Evolutionary conservation across 305 asterid genomes (phyloP), one percentile per base, ranked within the genome.

Genomic region (Petunia hybrid): DNA sequence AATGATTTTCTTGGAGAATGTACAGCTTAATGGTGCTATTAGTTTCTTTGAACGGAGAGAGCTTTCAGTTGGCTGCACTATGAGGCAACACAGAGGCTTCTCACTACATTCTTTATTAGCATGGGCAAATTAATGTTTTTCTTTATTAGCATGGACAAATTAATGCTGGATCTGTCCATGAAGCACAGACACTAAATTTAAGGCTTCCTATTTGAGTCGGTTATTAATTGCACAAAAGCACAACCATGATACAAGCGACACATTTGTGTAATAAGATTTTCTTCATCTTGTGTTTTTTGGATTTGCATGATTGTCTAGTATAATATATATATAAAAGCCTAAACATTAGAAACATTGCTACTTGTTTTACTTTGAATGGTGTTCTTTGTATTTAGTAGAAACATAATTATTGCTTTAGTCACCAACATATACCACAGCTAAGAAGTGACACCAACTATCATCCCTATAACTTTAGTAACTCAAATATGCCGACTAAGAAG

Each of bases 31-130:
- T 8, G 5, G 16, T 0, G 40, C 42, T 70, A 45, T 22, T 70
- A 45, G 22, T 45, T 70, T 38, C 60, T 70, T 36, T 69, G 45
- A 43, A 43, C 16, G 5, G 31, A 22, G 16, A 70, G 42, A 70
- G 77, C 3, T 22, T 31, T 40, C 59, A 45, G 6, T 57, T 70
- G 56, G 46, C 16, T 22, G 22, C 42, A 69, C 57, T 69, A 43
- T 31, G 31, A 22, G 60, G 77, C 60, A 70, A 43, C 77, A 57
- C 22, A 45, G 45, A 31, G 77, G 77, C n/a, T 53, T 70, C 77
- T 9, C 77, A 70, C 41, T 70, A 3, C 46, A 38, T 38, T 12
- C 70, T 40, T 64, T 64, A 38, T 4, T 41, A 70, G 77, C 39
- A 70, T 35, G 60, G 3, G 59, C 41, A 70, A 70, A 70, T 5